Conservation (phyloP, 371 early-diverging fungal genomes). For the Mortierella sp. region DNA sequence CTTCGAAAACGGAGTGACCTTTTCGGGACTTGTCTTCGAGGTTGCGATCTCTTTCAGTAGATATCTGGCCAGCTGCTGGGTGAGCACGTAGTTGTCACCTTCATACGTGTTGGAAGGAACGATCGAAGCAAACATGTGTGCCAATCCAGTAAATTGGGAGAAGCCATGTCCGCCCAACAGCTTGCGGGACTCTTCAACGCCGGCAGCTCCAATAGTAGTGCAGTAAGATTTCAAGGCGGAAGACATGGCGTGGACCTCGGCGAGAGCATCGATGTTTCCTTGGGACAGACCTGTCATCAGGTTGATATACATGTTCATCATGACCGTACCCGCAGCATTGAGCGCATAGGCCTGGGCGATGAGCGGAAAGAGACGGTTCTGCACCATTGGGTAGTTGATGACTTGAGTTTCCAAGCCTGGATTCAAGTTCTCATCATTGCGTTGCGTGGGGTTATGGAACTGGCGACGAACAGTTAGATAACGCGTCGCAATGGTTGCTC, state of each 20-base stretch:
- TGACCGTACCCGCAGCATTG: conserved; percentile 74
- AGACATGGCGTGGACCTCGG: conserved; percentile 85
- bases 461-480: conserved; percentile 64
- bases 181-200: conserved; percentile 79
- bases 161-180: conserved; percentile 88
- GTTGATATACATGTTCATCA: conserved; percentile 70
- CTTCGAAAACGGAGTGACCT: conserved; percentile 59
- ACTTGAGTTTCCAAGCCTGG: conserved; percentile 73
- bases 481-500: conserved; percentile 60
- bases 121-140: conserved; percentile 61
- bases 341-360: conserved; percentile 80
- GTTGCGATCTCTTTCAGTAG: conserved; percentile 70
- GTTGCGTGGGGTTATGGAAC: conserved; percentile 59
- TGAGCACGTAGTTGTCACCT: conserved; percentile 83
- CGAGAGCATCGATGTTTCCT: conserved; percentile 67
- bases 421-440: conserved; percentile 43
- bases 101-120: conserved; percentile 58
- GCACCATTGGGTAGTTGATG: conserved; percentile 82
- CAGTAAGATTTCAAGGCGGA: conserved; percentile 85
- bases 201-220: conserved; percentile 75
- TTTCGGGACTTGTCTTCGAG: conserved; percentile 56
- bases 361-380: conserved; percentile 76
- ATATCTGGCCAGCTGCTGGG: conserved; percentile 80
- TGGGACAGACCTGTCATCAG: conserved; percentile 71
- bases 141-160: conserved; percentile 77